Evolutionary conservation across 2,329 filamentous ascomycete species (phyloP), one percentile per base, ranked within the genome.

Genomic region (Fusarium agapanthi): DNA sequence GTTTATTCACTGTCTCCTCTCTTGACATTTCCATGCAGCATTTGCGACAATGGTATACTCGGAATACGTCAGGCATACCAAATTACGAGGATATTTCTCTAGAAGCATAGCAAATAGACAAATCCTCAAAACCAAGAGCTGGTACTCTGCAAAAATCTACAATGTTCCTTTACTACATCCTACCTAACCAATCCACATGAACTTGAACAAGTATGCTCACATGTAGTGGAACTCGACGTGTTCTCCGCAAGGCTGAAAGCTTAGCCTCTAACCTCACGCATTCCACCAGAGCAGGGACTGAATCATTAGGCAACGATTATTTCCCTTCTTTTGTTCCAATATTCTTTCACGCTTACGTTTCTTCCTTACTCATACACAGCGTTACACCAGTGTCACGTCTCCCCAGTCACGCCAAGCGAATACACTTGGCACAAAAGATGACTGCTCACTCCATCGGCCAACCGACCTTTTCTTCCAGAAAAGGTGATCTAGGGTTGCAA

Each of bases 71-170:
- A n/a, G n/a, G n/a, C n/a, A n/a, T 30, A 14, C 6, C 5, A 0
- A 34, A 14, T 20, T 11, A 10, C 0, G 4, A 34, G 16, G 16
- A 24, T 24, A 2, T 1, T 0, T 5, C 5, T 4, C n/a, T 34
- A 8, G 12, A 8, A 14, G 30, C 0, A 35, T 11, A 20, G 8
- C 1, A 15, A 24, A 26, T 20, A 2, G 9, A 10, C 11, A 13
- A n/a, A 12, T 22, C 0, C 3, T 2, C 3, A n/a, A 4, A 18
- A 6, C 7, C 2, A 16, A 14, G 3, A 13, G 0, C 24, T 2
- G 6, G 4, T 7, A 1, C 22, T 32, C 22, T 3, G 5, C 9
- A 11, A 5, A 22, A 45, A 7, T 20, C 13, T 28, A 7, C 5
- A 28, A 13, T 28, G 7, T 7, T 20, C 18, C 16, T 6, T 40